Conservation (phyloP, 2,329 filamentous ascomycete species). For the Xylariaceae sp. region DNA sequence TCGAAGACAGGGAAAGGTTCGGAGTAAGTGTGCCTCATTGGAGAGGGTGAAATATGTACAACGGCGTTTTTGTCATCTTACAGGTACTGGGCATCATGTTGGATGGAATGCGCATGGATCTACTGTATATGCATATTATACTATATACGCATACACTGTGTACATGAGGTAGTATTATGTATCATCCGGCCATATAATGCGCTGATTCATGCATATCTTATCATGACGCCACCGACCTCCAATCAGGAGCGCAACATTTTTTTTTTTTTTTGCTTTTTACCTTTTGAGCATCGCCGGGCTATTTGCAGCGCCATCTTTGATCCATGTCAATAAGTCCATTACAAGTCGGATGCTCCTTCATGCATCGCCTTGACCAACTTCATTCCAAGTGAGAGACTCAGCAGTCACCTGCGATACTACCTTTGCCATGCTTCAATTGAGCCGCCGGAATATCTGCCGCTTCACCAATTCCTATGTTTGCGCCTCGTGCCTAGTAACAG, state of each 20-base stretch:
- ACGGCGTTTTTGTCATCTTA: no score
- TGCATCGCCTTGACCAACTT: slow-evolving; percentile 1
- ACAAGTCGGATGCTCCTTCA: not conserved
- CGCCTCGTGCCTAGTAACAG: slow-evolving; percentile 27
- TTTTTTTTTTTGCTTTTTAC: not conserved
- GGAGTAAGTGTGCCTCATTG: slow-evolving; percentile 21
- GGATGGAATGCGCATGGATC: no score
- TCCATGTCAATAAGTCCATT: not conserved
- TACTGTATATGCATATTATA: no score
- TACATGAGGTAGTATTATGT: not conserved
- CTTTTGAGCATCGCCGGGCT: not conserved
- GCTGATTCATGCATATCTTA: slow-evolving; percentile 10
- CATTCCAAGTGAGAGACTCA: slow-evolving; percentile 3
- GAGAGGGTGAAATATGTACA: slow-evolving; percentile 14
- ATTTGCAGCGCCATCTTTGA: not conserved
- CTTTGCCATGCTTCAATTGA: slow-evolving; percentile 35
- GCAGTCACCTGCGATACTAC: slow-evolving; percentile 1
- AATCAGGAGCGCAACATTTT: slow-evolving; percentile 4
- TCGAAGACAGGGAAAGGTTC: slow-evolving; percentile 18
- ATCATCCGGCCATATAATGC: not conserved
- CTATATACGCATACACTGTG: no score
- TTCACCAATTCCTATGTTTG: slow-evolving; percentile 31
- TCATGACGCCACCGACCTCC: slow-evolving; percentile 2
- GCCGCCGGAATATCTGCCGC: slow-evolving; percentile 27
- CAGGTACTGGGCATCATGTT: no score